Base-by-base conservation (phyloP, 768 basidiomycete species). In the Clitopilus hobsonii region DNA sequence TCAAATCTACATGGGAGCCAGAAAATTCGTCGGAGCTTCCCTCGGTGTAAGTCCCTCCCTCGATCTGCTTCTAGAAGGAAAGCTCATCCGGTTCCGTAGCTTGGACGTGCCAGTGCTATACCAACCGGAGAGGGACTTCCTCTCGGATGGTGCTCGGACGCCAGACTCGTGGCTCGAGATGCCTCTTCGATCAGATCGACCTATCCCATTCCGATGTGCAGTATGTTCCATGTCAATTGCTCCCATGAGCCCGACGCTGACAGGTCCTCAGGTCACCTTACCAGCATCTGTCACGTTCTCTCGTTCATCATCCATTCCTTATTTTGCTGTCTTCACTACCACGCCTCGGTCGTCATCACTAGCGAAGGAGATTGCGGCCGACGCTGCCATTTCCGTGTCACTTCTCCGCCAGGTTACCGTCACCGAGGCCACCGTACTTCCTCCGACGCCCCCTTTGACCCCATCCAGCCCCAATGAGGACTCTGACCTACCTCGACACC, bases 241-340 rank as follows among this genome's bases (percentile, higher is more conserved):
- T n/a, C 36, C 11, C 11, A 11, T 11, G n/a, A 38, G 36, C 36
- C 36, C n/a, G n/a, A n/a, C n/a, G n/a, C n/a, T n/a, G n/a, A n/a
- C n/a, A n/a, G n/a, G n/a, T 24, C 36, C 32, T 38, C 54, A 88
- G 88, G 74, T 88, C 20, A 86, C 87, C 52, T 68, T 89, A 26
- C 88, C 88, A 20, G 78, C 77, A 23, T 76, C 80, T 14, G 73
- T 81, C 11, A 78, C 78, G 3, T 88, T 88, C 69, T 74, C 81
- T 60, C 85, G 88, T 25, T 66, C 76, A 23, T 76, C 76, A 16
- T 78, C 77, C n/a, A 79, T 90, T 57, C 81, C 87, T 11, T 89
- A 83, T 62, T 89, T 83, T 61, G 85, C 88, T 51, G 84, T 89
- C 25, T 89, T 89, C 68, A 80, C 81, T 8, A 88, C 88, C 26